Evolutionary conservation across 73 alveolate species (phyloP).

Genomic region (Stentor roeselii): DNA sequence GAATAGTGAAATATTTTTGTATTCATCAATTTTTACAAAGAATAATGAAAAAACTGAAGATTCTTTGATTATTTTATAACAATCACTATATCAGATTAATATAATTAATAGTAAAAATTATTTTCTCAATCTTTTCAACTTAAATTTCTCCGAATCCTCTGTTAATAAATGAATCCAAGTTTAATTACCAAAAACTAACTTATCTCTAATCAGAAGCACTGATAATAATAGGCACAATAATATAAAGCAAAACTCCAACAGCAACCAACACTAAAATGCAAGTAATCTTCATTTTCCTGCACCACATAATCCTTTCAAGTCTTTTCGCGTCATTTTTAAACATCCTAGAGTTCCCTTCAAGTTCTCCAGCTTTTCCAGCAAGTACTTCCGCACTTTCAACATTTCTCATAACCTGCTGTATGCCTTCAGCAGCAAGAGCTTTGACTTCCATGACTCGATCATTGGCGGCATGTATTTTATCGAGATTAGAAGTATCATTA

Average conservation of each 20-base stretch:
- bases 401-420: constrained; percentile 8
- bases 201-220: not conserved
- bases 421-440: not conserved
- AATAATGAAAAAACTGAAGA: too few species aligned
- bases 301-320: constrained; percentile 20
- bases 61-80: too few species aligned
- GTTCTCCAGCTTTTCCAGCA: not conserved
- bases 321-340: constrained; percentile 17
- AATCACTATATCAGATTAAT: too few species aligned
- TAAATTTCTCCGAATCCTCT: too few species aligned
- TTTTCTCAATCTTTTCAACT: too few species aligned
- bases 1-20: too few species aligned
- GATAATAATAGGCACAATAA: constrained; percentile 11
- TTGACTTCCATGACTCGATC: not conserved
- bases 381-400: constrained; percentile 14
- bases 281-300: constrained; percentile 21
- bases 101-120: too few species aligned
- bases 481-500: not conserved
- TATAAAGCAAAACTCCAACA: constrained; percentile 1
- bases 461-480: constrained; percentile 13
- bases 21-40: too few species aligned
- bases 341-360: constrained; percentile 16
- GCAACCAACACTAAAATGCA: constrained; percentile 12
- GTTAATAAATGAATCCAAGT: too few species aligned
- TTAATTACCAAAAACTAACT: too few species aligned